Conservation (phyloP, 225 moss, liverwort and hornwort genomes). For the Pseudisothecium myosuroides region DNA sequence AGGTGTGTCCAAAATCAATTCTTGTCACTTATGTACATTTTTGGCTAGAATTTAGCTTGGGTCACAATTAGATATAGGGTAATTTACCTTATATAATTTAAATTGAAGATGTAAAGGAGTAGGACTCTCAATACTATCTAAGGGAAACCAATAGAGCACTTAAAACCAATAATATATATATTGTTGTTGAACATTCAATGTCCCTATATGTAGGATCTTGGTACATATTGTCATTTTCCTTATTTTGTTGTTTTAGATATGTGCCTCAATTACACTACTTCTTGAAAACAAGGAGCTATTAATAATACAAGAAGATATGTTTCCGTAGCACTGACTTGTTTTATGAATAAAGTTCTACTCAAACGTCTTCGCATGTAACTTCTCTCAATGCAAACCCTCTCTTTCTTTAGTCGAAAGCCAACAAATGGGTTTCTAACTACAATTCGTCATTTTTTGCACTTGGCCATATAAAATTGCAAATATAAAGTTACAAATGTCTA, state of each 20-base stretch:
- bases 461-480: no score
- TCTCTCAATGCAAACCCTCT: background rate
- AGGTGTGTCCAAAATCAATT: background rate
- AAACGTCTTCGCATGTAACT: background rate
- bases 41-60: rapidly evolving
- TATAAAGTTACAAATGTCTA: background rate
- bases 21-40: background rate
- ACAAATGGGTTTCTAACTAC: background rate
- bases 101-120: background rate
- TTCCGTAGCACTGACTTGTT: rapidly evolving
- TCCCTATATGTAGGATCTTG: background rate
- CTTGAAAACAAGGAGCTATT: background rate
- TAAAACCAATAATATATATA: background rate
- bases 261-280: no score
- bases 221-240: background rate
- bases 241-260: background rate
- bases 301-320: background rate
- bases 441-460: no score
- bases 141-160: background rate
- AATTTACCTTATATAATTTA: background rate
- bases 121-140: background rate
- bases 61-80: no score
- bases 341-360: background rate
- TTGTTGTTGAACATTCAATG: background rate
- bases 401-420: background rate